Conservation (phyloP, 2,329 filamentous ascomycete species). For the Cylindrodendrum hubeiense region DNA sequence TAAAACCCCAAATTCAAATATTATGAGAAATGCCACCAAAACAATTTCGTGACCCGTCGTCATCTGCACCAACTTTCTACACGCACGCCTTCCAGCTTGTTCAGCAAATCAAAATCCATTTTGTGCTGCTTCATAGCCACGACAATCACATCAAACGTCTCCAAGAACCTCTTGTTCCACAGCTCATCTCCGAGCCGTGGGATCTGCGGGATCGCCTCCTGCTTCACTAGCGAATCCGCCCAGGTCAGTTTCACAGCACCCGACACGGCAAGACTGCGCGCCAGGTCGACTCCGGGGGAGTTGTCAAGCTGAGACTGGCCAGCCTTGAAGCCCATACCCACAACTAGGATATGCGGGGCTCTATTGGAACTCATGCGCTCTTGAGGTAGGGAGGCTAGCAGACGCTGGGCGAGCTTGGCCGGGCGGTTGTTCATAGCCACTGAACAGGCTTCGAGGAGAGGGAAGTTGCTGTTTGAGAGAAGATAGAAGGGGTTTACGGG, state of each 20-base stretch:
- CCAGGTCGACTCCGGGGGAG: conserved; percentile 33
- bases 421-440: conserved; percentile 16
- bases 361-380: no score
- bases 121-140: conserved; percentile 30
- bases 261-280: conserved; percentile 28
- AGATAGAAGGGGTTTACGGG: conserved; percentile 67
- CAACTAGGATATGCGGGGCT: conserved; percentile 27
- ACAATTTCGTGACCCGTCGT: no score
- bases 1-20: no score
- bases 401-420: no score
- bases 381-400: no score
- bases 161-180: conserved; percentile 32
- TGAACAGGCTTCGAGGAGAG: conserved; percentile 45
- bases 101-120: conserved; percentile 27
- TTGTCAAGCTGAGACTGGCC: conserved; percentile 40
- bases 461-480: conserved; percentile 59
- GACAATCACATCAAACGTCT: conserved; percentile 35
- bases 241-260: conserved; percentile 30
- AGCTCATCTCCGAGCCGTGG: conserved; percentile 26
- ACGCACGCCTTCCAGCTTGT: no score
- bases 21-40: no score
- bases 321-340: conserved; percentile 39
- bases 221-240: conserved; percentile 36
- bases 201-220: conserved; percentile 31
- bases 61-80: no score